Conservation (phyloP, 768 basidiomycete species). For the Trametes maxima region DNA sequence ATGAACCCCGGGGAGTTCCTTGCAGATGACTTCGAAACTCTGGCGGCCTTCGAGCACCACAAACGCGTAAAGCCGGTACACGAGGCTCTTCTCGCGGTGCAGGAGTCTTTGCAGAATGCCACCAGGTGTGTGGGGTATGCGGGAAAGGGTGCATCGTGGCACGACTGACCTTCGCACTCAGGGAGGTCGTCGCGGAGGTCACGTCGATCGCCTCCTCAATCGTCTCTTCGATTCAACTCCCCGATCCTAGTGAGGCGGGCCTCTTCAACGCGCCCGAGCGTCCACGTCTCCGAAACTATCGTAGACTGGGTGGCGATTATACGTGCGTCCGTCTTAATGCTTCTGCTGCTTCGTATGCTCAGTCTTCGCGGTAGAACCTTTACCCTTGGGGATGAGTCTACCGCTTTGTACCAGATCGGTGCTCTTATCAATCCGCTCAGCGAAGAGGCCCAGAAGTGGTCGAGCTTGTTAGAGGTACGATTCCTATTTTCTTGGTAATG, state of each 20-base stretch:
- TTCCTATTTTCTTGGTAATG: background rate
- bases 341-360: conserved; percentile 5
- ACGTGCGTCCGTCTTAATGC: conserved; percentile 51
- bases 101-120: conserved; percentile 6
- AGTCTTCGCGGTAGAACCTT: conserved; percentile 54
- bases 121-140: conserved; percentile 3
- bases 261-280: conserved; percentile 67
- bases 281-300: conserved; percentile 64
- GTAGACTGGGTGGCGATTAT: conserved; percentile 56
- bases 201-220: conserved; percentile 71
- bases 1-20: conserved; percentile 60
- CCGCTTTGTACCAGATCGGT: conserved; percentile 69
- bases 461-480: conserved; percentile 71
- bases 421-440: conserved; percentile 85
- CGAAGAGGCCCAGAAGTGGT: conserved; percentile 85
- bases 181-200: conserved; percentile 57
- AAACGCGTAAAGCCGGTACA: conserved; percentile 72
- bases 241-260: conserved; percentile 72
- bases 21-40: conserved; percentile 68
- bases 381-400: conserved; percentile 63
- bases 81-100: conserved; percentile 59
- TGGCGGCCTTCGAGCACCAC: conserved; percentile 74
- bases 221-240: conserved; percentile 67
- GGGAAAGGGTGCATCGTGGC: background rate
- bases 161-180: conserved; percentile 30